phyloP scores from a whole-genome alignment of 139 green algal genomes.

The Coelastrella sp. region DNA sequence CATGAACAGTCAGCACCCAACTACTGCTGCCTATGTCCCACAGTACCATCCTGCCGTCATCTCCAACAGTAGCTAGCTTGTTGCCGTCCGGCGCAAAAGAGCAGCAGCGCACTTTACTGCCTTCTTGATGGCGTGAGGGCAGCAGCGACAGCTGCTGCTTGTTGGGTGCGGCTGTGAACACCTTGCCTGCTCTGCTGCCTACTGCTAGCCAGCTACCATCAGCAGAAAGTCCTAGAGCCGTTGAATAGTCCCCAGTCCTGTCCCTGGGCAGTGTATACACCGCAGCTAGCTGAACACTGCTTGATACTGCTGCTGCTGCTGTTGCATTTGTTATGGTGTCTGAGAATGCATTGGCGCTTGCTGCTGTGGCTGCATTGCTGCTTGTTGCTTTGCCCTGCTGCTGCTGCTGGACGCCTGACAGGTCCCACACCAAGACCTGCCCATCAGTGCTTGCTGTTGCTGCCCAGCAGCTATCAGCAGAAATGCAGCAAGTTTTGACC shows the following conservation, averaged over 20 bases:
- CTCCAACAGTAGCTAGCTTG: conserved; percentile 8
- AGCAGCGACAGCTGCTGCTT: conserved; percentile 10
- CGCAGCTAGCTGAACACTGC: not conserved
- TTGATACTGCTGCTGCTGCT: not conserved
- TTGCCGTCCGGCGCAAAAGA: conserved; percentile 26
- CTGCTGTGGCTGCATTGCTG: conserved; percentile 12
- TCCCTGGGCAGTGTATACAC: not conserved
- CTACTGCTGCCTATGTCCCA: conserved; percentile 25
- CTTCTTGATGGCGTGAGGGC: conserved; percentile 26
- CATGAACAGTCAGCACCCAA: conserved; percentile 2
- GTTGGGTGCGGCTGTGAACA: not conserved
- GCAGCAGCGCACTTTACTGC: conserved; percentile 41
- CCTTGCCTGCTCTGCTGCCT: conserved; percentile 29
- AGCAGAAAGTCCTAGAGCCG: not conserved
- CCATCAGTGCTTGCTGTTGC: conserved; percentile 24
- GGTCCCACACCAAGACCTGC: conserved; percentile 30
- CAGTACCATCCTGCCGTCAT: conserved; percentile 39
- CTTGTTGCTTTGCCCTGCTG: not conserved
- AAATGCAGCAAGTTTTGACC: conserved; percentile 45
- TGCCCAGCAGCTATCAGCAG: conserved; percentile 6
- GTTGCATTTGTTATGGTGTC: not conserved
- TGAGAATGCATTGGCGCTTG: not conserved
- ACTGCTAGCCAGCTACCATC: conserved; percentile 23
- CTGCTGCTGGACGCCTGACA: not conserved
- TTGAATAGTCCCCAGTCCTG: not conserved